These are phyloP conservation scores for Wickerhamomyces rabaulensis DNA, from an alignment of 805 yeast species.

Conservation along the genomic window DNA sequence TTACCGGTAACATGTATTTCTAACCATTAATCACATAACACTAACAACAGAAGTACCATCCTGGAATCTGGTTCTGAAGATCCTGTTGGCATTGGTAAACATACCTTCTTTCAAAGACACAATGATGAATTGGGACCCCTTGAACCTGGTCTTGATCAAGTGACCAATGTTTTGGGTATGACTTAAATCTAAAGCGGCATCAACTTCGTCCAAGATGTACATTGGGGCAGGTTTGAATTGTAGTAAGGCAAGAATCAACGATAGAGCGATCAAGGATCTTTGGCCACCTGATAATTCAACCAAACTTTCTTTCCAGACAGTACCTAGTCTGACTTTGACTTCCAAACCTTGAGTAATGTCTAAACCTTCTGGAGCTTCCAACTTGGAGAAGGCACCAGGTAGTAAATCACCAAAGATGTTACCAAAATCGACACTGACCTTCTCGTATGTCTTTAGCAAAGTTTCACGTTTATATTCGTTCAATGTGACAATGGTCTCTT, in stretches of 20 bases:
- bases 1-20: not conserved
- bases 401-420: slow-evolving; percentile 80
- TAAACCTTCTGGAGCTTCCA: slow-evolving; percentile 73
- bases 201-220: slow-evolving; percentile 97
- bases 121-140: slow-evolving; percentile 93
- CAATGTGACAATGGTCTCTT: slow-evolving; percentile 76
- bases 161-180: slow-evolving; percentile 98
- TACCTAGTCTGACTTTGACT: slow-evolving; percentile 84
- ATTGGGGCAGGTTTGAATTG: slow-evolving; percentile 98
- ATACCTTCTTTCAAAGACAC: slow-evolving; percentile 97
- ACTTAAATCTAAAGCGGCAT: slow-evolving; percentile 94
- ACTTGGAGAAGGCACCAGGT: slow-evolving; percentile 86
- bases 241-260: slow-evolving; percentile 84
- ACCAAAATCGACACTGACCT: slow-evolving; percentile 88
- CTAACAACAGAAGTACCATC: slow-evolving; percentile 95
- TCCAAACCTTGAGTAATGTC: slow-evolving; percentile 89
- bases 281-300: slow-evolving; percentile 98
- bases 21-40: slow-evolving; percentile 38
- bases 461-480: slow-evolving; percentile 85
- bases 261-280: slow-evolving; percentile 86
- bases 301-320: slow-evolving; percentile 91
- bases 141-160: slow-evolving; percentile 88
- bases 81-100: slow-evolving; percentile 95
- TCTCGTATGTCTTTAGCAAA: slow-evolving; percentile 75
- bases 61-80: slow-evolving; percentile 89